A percentile compares a stretch with the other conserved stretches of the same genome.
phyloP scores from a whole-genome alignment of 306 rosid species.

The Lathyrus oleraceus region DNA sequence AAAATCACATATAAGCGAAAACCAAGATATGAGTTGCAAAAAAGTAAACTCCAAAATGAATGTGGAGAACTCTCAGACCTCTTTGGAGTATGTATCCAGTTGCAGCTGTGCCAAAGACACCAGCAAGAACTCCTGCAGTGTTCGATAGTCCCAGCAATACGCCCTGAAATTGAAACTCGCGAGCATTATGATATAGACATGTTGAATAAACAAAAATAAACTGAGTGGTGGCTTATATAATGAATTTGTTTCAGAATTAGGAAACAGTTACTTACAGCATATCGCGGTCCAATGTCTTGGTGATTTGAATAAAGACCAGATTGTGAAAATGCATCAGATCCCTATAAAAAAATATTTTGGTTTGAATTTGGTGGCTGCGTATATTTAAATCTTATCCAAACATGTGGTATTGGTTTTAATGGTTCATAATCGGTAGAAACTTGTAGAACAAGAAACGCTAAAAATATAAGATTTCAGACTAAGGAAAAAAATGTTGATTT shows the following conservation, averaged over 20 bases:
- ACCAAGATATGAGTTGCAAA: conserved; percentile 48
- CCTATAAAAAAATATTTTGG: conserved; percentile 47
- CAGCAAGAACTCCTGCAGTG: conserved; percentile 96
- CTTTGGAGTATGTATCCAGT: conserved; percentile 89
- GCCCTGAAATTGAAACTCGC: conserved; percentile 57
- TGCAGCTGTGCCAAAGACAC: conserved; percentile 93
- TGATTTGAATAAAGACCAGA: conserved; percentile 92
- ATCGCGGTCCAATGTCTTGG: conserved; percentile 95
- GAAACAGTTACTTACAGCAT: conserved; percentile 68
- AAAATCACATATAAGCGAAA: conserved; percentile 8
- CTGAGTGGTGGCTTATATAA: too few species aligned
- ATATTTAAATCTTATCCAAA: conserved; percentile 5
- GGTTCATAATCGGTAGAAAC: conserved; percentile 4
- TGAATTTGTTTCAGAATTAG: too few species aligned
- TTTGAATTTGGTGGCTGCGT: background rate
- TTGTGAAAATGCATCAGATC: conserved; percentile 91
- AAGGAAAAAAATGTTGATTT: conserved; percentile 36
- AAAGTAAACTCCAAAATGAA: background rate
- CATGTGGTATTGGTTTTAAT: conserved; percentile 20
- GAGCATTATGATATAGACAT: conserved; percentile 17
- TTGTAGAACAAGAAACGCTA: background rate
- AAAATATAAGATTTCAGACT: background rate
- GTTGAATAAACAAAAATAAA: background rate
- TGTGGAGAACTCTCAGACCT: conserved; percentile 44
- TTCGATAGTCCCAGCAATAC: conserved; percentile 85